Conservation (phyloP, 768 basidiomycete species). For the Boletus sensibilis region DNA sequence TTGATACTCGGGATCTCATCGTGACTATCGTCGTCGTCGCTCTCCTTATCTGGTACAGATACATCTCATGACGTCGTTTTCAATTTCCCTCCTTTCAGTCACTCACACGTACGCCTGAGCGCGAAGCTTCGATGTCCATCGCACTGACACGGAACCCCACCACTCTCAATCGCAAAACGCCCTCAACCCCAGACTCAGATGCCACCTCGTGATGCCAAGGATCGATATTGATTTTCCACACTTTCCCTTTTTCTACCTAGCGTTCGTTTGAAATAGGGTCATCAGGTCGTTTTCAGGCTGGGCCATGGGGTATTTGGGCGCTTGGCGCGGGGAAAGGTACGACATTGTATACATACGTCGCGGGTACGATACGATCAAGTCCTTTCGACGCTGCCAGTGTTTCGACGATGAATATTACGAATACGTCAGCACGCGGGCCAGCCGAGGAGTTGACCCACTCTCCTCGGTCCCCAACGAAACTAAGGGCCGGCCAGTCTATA, state of each 20-base stretch:
- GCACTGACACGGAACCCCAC: not conserved
- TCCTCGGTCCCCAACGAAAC: not conserved
- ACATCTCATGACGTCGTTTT: not conserved
- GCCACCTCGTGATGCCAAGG: not conserved
- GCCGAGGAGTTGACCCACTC: not conserved
- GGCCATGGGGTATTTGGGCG: not conserved
- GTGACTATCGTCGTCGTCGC: not conserved
- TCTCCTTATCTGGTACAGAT: not conserved
- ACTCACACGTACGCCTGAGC: not conserved
- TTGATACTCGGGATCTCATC: not conserved
- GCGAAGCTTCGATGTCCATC: not conserved
- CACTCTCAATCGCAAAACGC: slow-evolving; percentile 12
- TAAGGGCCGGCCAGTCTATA: not conserved
- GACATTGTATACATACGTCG: not conserved
- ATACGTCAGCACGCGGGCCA: not conserved
- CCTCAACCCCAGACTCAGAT: slow-evolving; percentile 1
- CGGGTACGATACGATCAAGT: not conserved
- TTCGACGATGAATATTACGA: not conserved
- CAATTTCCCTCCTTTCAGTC: not conserved
- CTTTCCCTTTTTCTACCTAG: not conserved
- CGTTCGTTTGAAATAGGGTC: not conserved
- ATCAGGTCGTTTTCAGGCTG: not conserved
- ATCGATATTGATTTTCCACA: not conserved
- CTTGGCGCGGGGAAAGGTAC: not conserved
- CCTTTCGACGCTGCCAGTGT: too few relatives aligned